Conservation (phyloP, 2,329 filamentous ascomycete species). For the Colletotrichum destructivum region DNA sequence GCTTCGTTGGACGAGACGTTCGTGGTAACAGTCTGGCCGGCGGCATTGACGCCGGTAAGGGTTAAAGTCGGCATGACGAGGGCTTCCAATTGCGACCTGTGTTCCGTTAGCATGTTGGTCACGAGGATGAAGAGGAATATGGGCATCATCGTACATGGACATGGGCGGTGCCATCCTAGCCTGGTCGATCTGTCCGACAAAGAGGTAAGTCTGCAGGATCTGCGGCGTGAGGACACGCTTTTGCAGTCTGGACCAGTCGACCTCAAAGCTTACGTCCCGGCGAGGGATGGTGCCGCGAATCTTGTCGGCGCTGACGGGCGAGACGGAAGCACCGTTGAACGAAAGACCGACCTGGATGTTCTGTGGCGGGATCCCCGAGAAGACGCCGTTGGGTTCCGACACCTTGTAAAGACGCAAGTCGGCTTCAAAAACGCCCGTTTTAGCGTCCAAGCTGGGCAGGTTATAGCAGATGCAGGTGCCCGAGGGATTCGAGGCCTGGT, state of each 20-base stretch:
- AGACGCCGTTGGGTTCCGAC: conserved; percentile 69
- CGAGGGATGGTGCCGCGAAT: conserved; percentile 47
- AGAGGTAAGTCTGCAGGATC: conserved; percentile 75
- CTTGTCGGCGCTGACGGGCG: conserved; percentile 54
- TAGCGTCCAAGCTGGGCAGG: conserved; percentile 77
- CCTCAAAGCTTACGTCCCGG: conserved; percentile 34
- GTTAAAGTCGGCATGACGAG: conserved; percentile 79
- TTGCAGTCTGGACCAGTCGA: conserved; percentile 18
- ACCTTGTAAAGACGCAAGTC: conserved; percentile 83
- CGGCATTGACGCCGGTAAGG: conserved; percentile 70
- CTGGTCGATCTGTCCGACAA: conserved; percentile 78
- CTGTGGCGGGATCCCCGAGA: conserved; percentile 65
- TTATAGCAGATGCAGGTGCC: conserved; percentile 90
- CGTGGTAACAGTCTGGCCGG: conserved; percentile 69
- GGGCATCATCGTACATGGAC: conserved; percentile 69
- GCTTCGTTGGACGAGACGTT: conserved; percentile 80
- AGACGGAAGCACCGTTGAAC: conserved; percentile 69
- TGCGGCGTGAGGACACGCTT: conserved; percentile 50
- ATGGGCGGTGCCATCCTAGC: conserved; percentile 68
- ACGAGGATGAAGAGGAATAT: neutral
- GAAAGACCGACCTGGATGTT: conserved; percentile 69
- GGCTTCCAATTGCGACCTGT: conserved; percentile 71
- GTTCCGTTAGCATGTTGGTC: conserved; percentile 30
- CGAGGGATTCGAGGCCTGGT: conserved; percentile 77
- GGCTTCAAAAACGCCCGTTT: conserved; percentile 80